These are phyloP conservation scores for Rhodotorula taiwanensis DNA, from an alignment of 768 basidiomycete genomes.

Conservation along the genomic window DNA sequence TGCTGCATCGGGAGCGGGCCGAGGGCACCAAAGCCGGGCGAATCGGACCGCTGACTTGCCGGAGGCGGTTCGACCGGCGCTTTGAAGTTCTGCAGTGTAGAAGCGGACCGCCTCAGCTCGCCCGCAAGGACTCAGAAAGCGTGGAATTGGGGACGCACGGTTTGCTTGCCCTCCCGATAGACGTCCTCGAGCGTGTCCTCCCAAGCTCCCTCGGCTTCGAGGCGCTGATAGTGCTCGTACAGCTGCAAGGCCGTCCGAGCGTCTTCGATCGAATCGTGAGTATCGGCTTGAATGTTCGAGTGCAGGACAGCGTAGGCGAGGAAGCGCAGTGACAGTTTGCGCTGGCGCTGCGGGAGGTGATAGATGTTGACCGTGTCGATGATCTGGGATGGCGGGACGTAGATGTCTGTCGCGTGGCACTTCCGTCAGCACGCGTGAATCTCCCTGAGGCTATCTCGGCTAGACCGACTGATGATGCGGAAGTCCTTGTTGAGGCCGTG, in stretches of 20 bases:
- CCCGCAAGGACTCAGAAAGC: not conserved
- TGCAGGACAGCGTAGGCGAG: conserved; percentile 88
- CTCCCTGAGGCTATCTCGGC: too few species aligned
- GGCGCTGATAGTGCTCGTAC: conserved; percentile 63
- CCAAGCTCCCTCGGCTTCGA: conserved; percentile 68
- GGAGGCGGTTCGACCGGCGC: conserved; percentile 21
- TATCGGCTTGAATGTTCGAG: conserved; percentile 85
- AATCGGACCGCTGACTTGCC: conserved; percentile 2
- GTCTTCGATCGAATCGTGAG: conserved; percentile 98
- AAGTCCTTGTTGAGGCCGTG: conserved; percentile 97
- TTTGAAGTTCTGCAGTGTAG: conserved; percentile 35
- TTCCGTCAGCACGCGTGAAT: not conserved
- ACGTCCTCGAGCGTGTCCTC: conserved; percentile 73
- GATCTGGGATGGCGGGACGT: conserved; percentile 88
- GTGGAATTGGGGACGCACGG: conserved; percentile 1
- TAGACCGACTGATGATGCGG: conserved; percentile 82
- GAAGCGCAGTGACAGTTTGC: conserved; percentile 84
- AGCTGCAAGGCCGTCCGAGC: conserved; percentile 76
- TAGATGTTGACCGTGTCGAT: conserved; percentile 98
- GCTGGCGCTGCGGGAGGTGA: conserved; percentile 69
- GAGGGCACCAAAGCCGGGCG: conserved; percentile 26
- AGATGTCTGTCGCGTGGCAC: conserved; percentile 61
- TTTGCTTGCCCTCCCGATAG: conserved; percentile 47
- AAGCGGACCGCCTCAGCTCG: too few species aligned
- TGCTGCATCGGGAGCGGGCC: conserved; percentile 18